Percentiles rank a stretch among this genome's conserved stretches.
Conservation (phyloP, 306 rosid species). For the Vachellia collinsii region DNA sequence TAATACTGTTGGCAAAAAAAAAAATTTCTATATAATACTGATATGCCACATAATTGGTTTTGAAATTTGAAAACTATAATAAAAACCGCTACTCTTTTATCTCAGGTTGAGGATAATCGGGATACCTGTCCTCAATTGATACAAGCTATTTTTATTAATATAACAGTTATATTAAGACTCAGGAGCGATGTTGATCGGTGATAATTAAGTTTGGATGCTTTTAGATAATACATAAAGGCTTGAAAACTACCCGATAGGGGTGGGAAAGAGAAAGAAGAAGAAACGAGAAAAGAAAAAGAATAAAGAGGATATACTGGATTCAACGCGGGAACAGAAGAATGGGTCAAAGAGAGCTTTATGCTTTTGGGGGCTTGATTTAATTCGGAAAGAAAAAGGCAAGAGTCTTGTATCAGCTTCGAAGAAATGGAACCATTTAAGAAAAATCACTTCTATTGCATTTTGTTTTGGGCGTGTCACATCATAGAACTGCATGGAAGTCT, state of each 20-base stretch:
- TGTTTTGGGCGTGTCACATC: background rate
- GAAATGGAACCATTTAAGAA: background rate
- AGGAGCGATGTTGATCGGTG: background rate
- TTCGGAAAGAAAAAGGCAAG: background rate
- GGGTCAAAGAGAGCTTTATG: background rate
- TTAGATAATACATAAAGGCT: no score
- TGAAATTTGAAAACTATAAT: background rate
- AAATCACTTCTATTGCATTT: background rate
- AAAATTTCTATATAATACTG: background rate
- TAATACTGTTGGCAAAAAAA: no score
- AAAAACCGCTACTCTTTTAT: background rate
- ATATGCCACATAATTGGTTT: background rate
- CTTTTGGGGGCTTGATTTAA: background rate
- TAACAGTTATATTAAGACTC: background rate
- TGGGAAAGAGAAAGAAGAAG: background rate
- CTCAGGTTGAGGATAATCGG: background rate
- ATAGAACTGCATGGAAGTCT: background rate
- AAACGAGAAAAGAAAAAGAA: background rate
- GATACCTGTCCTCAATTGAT: background rate
- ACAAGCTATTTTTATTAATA: background rate
- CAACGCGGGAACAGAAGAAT: conserved; percentile 9
- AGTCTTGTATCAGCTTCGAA: background rate
- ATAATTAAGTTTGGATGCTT: background rate
- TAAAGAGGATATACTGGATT: background rate
- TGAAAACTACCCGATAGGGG: no score